These are phyloP conservation scores for Colletotrichum sansevieriae DNA, from an alignment of 2,329 filamentous ascomycete genomes.

Conservation along the genomic window DNA sequence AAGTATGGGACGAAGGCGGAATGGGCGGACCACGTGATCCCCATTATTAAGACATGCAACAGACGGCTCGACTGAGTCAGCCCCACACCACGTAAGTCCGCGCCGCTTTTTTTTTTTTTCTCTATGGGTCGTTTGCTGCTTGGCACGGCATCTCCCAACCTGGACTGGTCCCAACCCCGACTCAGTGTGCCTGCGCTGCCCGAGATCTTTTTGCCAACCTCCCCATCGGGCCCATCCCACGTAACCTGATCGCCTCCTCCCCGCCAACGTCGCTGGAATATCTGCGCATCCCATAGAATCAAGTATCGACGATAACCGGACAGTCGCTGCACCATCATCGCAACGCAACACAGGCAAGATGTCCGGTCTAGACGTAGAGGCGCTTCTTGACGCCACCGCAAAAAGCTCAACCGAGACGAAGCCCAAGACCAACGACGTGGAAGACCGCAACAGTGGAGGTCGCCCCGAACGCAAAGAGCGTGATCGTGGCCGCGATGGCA, in stretches of 20 bases:
- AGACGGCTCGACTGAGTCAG: not conserved
- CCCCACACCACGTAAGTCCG: constrained; percentile 2
- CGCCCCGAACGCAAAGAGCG: constrained; percentile 59
- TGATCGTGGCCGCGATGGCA: constrained; percentile 64
- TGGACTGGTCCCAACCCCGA: constrained; percentile 26
- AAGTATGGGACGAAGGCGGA: not conserved
- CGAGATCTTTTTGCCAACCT: not conserved
- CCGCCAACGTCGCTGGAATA: not conserved
- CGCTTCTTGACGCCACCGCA: constrained; percentile 87
- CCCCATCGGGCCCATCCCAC: too few species aligned
- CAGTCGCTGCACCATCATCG: not conserved
- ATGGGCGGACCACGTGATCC: not conserved
- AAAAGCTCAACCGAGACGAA: constrained; percentile 68
- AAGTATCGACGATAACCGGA: not conserved
- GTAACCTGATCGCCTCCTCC: not conserved
- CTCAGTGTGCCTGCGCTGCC: constrained; percentile 15
- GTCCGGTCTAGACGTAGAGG: constrained; percentile 81
- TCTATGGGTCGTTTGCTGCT: not conserved
- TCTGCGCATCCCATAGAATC: not conserved
- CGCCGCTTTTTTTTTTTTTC: not conserved
- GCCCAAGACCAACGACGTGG: constrained; percentile 60
- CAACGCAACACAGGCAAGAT: constrained; percentile 50
- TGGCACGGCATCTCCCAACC: not conserved
- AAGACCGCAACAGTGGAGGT: constrained; percentile 70
- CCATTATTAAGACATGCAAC: too few species aligned